phyloP scores from a whole-genome alignment of 2,329 filamentous ascomycete genomes.

The Didymella segeticola region DNA sequence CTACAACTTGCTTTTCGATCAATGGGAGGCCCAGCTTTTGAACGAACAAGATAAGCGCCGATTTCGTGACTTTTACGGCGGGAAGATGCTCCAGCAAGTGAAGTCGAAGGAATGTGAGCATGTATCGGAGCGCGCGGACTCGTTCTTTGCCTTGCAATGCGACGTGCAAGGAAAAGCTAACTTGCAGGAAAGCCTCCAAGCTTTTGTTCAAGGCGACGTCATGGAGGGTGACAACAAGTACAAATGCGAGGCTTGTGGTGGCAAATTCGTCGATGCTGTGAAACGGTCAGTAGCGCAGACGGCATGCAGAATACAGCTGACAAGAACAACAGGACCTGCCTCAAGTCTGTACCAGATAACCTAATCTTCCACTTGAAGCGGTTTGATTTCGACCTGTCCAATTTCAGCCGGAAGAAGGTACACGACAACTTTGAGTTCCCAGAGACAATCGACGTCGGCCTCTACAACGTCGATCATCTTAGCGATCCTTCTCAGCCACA shows the following conservation, averaged over 20 bases:
- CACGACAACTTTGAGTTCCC: constrained; percentile 96
- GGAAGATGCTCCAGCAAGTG: constrained; percentile 90
- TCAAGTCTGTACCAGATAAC: constrained; percentile 92
- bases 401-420: constrained; percentile 85
- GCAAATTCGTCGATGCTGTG: constrained; percentile 84
- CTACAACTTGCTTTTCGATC: constrained; percentile 90
- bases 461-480: constrained; percentile 87
- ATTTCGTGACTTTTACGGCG: constrained; percentile 87
- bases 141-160: constrained; percentile 93
- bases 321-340: constrained; percentile 71
- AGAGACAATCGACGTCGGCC: constrained; percentile 79
- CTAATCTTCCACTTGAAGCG: constrained; percentile 94
- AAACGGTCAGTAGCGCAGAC: constrained; percentile 66
- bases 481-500: constrained; percentile 64
- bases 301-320: constrained; percentile 19
- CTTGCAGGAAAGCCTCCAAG: constrained; percentile 85
- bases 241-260: constrained; percentile 89
- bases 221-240: constrained; percentile 99
- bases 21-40: constrained; percentile 83
- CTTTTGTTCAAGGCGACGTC: constrained; percentile 95
- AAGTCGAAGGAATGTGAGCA: constrained; percentile 94
- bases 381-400: constrained; percentile 80
- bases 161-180: constrained; percentile 91
- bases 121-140: constrained; percentile 87
- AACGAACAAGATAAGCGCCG: constrained; percentile 70